Evolutionary conservation across 768 basidiomycete genomes (phyloP).

Genomic region (Mycena kentingensis): DNA sequence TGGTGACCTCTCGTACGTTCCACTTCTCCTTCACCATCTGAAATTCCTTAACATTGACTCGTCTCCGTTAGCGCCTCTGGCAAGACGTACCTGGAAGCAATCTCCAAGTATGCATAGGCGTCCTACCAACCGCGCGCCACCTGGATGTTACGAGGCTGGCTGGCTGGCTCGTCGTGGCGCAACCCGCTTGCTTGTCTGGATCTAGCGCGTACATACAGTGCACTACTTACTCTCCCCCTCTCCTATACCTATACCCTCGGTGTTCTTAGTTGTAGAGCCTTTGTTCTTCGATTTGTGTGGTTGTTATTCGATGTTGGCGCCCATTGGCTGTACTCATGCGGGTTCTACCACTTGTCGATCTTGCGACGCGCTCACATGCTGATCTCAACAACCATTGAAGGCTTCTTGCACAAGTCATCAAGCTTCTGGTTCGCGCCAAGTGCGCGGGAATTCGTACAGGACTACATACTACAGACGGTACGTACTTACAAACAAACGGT

Average conservation of each 20-base stretch:
- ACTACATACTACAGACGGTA: too few species aligned
- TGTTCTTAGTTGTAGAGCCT: too few species aligned
- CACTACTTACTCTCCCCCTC: not conserved
- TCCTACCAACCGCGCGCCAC: conserved; percentile 1
- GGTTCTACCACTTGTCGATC: too few species aligned
- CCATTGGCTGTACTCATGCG: too few species aligned
- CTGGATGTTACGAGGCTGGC: not conserved
- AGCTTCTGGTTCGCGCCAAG: too few species aligned
- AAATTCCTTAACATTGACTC: not conserved
- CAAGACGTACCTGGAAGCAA: conserved; percentile 17
- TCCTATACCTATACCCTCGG: not conserved
- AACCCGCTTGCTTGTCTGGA: not conserved
- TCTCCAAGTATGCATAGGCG: conserved; percentile 18
- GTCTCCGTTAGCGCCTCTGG: conserved; percentile 10
- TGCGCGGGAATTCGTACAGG: too few species aligned
- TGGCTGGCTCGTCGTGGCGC: conserved; percentile 13
- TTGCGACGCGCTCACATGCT: too few species aligned
- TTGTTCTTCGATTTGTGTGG: too few species aligned
- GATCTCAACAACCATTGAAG: too few species aligned
- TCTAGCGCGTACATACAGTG: not conserved
- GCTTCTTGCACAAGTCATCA: too few species aligned
- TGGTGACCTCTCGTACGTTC: conserved; percentile 16
- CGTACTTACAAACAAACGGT: too few species aligned
- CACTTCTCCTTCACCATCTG: not conserved
- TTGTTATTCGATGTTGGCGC: too few species aligned